Percentiles rank a stretch among this genome's conserved stretches.
Evolutionary conservation across 805 yeast genomes (phyloP).

Genomic region (Spathaspora arborariae): DNA sequence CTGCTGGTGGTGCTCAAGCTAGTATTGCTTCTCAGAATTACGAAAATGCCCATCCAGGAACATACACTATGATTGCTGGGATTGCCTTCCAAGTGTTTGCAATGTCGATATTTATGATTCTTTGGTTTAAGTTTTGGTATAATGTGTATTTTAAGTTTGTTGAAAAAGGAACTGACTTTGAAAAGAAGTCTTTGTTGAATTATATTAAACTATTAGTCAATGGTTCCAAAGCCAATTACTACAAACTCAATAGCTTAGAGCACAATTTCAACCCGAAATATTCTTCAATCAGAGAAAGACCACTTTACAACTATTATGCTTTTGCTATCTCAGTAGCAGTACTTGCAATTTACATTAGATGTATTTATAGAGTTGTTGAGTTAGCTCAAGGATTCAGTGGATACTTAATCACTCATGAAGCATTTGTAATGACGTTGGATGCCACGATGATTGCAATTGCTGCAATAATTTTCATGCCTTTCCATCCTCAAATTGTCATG

Average conservation of each 20-base stretch:
- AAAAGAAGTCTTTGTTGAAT: conserved; percentile 14
- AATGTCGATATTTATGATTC: conserved; percentile 28
- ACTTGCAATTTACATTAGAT: conserved; percentile 26
- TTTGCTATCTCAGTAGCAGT: conserved; percentile 29
- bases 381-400: conserved; percentile 35
- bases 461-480: conserved; percentile 27
- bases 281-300: conserved; percentile 16
- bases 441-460: conserved; percentile 32
- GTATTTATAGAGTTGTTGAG: conserved; percentile 37
- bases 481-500: conserved; percentile 32
- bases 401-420: conserved; percentile 32
- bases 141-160: conserved; percentile 21
- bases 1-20: conserved; percentile 37
- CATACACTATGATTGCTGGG: conserved; percentile 35
- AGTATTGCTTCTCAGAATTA: conserved; percentile 17
- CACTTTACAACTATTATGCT: conserved; percentile 25
- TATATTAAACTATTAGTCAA: conserved; percentile 24
- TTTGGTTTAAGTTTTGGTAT: conserved; percentile 30
- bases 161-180: neutral
- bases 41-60: conserved; percentile 22
- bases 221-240: conserved; percentile 15
- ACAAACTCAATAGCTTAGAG: conserved; percentile 21
- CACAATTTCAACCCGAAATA: conserved; percentile 22
- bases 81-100: conserved; percentile 32
- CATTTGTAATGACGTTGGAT: conserved; percentile 32